Percentiles rank a stretch among this genome's conserved stretches.
Conservation (phyloP, 2,329 filamentous ascomycete genomes). For the Aureobasidium sp. region DNA sequence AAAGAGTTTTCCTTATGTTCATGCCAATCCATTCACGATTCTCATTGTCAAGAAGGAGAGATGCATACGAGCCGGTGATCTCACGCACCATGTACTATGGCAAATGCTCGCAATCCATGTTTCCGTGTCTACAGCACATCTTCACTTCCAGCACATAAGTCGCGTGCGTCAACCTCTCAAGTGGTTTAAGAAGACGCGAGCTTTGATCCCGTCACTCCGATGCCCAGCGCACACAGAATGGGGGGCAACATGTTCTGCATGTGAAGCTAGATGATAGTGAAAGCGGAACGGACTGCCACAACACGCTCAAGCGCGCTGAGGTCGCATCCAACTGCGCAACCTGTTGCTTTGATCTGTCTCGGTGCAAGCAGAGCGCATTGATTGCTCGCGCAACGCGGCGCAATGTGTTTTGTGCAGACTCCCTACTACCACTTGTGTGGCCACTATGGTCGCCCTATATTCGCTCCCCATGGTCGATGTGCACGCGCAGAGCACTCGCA, state of each 20-base stretch:
- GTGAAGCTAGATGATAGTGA: not conserved
- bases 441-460: not conserved
- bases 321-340: not conserved
- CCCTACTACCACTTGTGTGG: conserved; percentile 5
- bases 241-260: not conserved
- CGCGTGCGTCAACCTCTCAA: no score
- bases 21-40: not conserved
- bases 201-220: not conserved
- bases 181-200: not conserved
- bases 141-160: not conserved
- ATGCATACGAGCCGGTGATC: not conserved
- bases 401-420: conserved; percentile 5
- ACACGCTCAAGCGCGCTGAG: not conserved
- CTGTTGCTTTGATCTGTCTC: not conserved
- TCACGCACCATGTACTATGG: not conserved
- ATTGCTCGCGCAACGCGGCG: not conserved
- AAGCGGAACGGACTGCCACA: not conserved
- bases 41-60: not conserved
- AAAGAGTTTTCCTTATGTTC: not conserved
- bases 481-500: not conserved
- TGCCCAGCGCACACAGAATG: not conserved
- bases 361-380: not conserved
- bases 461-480: conserved; percentile 1
- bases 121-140: not conserved
- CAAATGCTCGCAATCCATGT: not conserved